Conservation (phyloP, 192 early-diverging fungal species). For the Coemansia sp. region DNA sequence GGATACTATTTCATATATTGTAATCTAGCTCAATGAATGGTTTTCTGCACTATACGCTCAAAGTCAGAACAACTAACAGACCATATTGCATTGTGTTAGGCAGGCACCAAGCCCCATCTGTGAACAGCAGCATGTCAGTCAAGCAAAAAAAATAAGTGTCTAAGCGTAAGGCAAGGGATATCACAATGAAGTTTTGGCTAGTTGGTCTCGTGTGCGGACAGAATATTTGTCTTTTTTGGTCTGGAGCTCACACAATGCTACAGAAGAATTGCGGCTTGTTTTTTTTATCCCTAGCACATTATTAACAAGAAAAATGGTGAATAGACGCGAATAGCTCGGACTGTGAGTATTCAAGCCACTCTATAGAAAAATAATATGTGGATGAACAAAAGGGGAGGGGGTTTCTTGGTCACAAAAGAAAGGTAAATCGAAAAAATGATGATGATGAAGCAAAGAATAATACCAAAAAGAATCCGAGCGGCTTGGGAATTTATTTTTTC, state of each 20-base stretch:
- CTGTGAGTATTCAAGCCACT: background rate
- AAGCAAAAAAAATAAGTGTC: background rate
- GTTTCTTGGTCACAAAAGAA: background rate
- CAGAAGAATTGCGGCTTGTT: background rate
- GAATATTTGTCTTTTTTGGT: background rate
- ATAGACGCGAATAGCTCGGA: background rate
- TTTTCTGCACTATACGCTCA: conserved; percentile 2
- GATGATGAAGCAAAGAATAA: background rate
- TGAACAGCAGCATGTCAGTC: background rate
- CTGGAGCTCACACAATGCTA: background rate
- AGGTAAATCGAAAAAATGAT: background rate
- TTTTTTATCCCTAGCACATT: background rate
- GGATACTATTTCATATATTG: conserved; percentile 13
- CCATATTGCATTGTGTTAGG: background rate
- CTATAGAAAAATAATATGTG: background rate
- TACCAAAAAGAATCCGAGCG: background rate
- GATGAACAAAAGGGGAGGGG: background rate
- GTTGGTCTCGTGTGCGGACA: background rate
- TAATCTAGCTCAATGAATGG: background rate
- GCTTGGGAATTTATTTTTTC: background rate
- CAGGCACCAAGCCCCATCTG: conserved; percentile 3
- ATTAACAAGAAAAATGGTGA: background rate
- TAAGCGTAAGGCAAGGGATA: background rate
- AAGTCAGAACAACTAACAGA: conserved; percentile 1
- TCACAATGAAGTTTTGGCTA: background rate